These are phyloP conservation scores for Monilinia polystroma DNA, from an alignment of 2,329 filamentous ascomycete species.

Conservation along the genomic window DNA sequence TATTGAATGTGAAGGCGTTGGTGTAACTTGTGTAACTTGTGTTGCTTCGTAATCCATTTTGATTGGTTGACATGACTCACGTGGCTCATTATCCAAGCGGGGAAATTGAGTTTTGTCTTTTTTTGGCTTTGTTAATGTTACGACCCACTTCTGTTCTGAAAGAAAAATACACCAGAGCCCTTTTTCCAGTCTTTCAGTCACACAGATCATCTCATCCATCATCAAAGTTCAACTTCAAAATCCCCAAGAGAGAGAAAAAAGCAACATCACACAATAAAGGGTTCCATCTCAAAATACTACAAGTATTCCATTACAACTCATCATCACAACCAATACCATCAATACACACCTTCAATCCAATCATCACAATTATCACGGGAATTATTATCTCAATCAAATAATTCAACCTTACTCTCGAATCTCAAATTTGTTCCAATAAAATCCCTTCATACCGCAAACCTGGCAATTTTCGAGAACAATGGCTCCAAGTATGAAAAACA, in stretches of 20 bases:
- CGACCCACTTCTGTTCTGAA: neutral
- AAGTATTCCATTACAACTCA: neutral
- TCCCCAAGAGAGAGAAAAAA: neutral
- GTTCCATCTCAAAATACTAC: neutral
- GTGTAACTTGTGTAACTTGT: neutral
- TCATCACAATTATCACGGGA: neutral
- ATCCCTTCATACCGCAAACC: slow-evolving; percentile 34
- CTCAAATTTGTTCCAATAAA: slow-evolving; percentile 17
- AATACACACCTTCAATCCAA: too few species aligned
- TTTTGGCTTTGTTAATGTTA: neutral
- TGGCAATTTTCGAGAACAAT: slow-evolving; percentile 39
- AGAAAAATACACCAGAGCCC: neutral
- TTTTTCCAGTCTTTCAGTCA: neutral
- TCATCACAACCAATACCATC: neutral
- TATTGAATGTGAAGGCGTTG: too few species aligned
- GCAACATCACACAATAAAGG: too few species aligned
- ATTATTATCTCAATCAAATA: slow-evolving; percentile 17
- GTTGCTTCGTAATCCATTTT: neutral
- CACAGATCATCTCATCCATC: neutral
- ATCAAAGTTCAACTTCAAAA: neutral
- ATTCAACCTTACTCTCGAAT: neutral
- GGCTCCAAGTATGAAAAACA: slow-evolving; percentile 40
- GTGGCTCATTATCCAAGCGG: neutral
- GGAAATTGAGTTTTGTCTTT: neutral
- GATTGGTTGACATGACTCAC: neutral